Base-by-base conservation (phyloP, 2,329 filamentous ascomycete genomes). In the Colletotrichum sp. region DNA sequence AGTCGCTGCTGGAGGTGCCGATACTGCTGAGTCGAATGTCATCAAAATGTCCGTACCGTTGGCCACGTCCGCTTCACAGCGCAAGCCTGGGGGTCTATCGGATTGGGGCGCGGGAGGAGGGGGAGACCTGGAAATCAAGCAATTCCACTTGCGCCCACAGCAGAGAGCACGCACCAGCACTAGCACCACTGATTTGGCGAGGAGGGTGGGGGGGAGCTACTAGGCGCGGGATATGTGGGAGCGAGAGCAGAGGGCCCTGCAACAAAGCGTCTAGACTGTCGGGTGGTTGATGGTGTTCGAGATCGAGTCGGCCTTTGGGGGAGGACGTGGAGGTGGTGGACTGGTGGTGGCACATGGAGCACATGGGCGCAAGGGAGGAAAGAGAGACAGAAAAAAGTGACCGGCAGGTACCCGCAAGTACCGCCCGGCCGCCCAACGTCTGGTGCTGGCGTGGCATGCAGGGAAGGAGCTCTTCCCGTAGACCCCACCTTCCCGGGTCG, bases 351-450 rank as follows among this genome's bases (percentile, higher is more conserved):
- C 30, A 73, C 57, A 18, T 55, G 13, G 39, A 60, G 70, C 55
- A 76, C 64, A 63, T 63, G 64, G 70, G 21, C 34, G 70, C 70
- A 73, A 65, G 73, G 73, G 72, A 39, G 21, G 34, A n/a, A 39
- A 34, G 15, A 49, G 44, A 52, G n/a, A 52, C 44, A 52, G 39
- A 13, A 49, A 16, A 32, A 65, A 64, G 69, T 60, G 49, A 69
- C 69, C 26, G 16, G 6, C 5, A 32, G 36, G 39, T 65, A 68
- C 32, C 28, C 4, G 5, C 39, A 28, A 8, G 36, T 57, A 71
- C 39, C 30, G 15, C 7, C 36, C 18, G 28, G 12, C 28, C 24
- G 32, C 24, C 26, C 16, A 30, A 18, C 32, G 49, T 39, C 13
- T 32, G 39, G 34, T 34, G 60, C n/a, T 32, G 73, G 21, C 16